Evolutionary conservation across 2,329 filamentous ascomycete species (phyloP), one percentile per base, ranked within the genome.

Genomic region (Fusarium neocosmosporiellum): DNA sequence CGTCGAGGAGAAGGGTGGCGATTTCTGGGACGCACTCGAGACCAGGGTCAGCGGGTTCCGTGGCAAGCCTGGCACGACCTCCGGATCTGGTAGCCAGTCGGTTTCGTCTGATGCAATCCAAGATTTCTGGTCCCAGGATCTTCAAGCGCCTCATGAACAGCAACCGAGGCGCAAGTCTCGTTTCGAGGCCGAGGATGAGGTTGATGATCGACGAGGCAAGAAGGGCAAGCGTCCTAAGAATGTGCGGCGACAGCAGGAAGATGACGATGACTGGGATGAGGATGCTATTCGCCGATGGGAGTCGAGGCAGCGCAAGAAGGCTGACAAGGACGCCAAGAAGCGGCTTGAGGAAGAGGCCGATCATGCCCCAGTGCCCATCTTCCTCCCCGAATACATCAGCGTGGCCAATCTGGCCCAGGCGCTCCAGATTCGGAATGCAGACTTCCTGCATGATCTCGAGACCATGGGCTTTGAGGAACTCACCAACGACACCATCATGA

Each of bases 391-490:
- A 78, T 97, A 94, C 76, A 97, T 99, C 81, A 96, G 90, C 77
- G 92, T 98, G n/a, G 88, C 90, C 11, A 94, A 95, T 73, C 84
- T 99, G 43, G 94, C 95, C 5, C 87, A 90, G 68, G 89, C 93
- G 5, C 85, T 98, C 24, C 91, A 91, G 69, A 87, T 97, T 33
- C 90, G 90, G 43, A 86, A 90, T 1, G 88, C 92, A 16, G 83
- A 90, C 4, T 98, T 99, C 76, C 84, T 97, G 14, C 76, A 80
- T 18, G 94, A 95, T 78, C 87, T 99, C 81, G 89, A 91, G 78
- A 90, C 96, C 60, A 90, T 98, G 78, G 97, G 96, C 0, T 99
- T 98, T 73, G 94, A 98, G 76, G 93, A 95, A 59, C 89, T 96
- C 18, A 90, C 90, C 16, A 88, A 91, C 59, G 94, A 96, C 76